These are phyloP conservation scores for Halophytophthora polymorphica DNA, from an alignment of 352 stramenopile species.

Conservation along the genomic window DNA sequence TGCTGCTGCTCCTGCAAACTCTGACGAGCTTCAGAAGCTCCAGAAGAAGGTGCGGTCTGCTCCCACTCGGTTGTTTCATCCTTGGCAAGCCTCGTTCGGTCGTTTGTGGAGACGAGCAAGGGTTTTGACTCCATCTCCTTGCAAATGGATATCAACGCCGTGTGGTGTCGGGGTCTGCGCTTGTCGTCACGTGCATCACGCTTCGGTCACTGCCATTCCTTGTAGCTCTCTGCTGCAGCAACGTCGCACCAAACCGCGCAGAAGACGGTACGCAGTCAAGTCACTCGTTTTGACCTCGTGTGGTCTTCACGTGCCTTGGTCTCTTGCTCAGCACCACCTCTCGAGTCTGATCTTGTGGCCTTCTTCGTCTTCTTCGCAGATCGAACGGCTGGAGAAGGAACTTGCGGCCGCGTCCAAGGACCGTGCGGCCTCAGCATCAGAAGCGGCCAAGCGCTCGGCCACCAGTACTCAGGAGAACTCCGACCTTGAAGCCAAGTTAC, in stretches of 20 bases:
- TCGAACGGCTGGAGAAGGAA: constrained; percentile 58
- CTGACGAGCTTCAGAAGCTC: constrained; percentile 40
- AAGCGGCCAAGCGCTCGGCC: constrained; percentile 24
- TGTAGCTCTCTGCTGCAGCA: constrained; percentile 39
- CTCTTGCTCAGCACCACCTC: background rate
- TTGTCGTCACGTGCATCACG: too few species aligned
- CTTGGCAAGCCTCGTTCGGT: too few species aligned
- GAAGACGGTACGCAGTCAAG: constrained; percentile 41
- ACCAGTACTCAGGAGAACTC: constrained; percentile 17
- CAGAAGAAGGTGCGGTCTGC: constrained; percentile 49
- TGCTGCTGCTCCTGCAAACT: constrained; percentile 10
- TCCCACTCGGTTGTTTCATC: background rate
- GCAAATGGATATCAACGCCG: too few species aligned
- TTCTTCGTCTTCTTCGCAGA: constrained; percentile 24
- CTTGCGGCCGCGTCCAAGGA: constrained; percentile 29
- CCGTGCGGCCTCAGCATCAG: constrained; percentile 24
- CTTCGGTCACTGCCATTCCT: background rate
- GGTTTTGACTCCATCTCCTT: too few species aligned
- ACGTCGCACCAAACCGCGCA: constrained; percentile 28
- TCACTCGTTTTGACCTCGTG: background rate
- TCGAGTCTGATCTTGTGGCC: background rate
- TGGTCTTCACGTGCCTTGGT: background rate
- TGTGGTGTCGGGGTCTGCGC: too few species aligned
- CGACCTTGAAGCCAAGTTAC: constrained; percentile 36
- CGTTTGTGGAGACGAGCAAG: too few species aligned